Evolutionary conservation across 176 grass and related monocot genomes (phyloP), one percentile per base, ranked within the genome.

Genomic region (Cymbopogon citratus): DNA sequence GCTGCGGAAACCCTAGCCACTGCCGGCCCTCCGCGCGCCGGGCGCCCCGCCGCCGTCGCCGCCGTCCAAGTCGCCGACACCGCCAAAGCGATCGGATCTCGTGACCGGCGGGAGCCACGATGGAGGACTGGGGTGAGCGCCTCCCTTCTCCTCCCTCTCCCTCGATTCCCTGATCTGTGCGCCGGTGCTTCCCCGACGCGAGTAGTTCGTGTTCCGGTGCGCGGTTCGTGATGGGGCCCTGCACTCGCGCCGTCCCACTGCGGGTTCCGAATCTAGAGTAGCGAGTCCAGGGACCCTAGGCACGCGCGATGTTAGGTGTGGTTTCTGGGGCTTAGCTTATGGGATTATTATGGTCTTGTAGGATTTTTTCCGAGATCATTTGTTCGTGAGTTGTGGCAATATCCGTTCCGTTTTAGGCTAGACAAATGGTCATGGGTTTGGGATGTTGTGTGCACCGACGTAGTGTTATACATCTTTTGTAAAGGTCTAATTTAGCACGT

Each of bases 51-150:
- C 65, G 5, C 33, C 16, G 39, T 7, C 78, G 19, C 5, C 46
- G 41, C 12, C 13, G 12, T 45, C 14, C 6, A 16, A n/a, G 1
- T 36, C 38, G 12, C 25, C 52, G 29, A 1, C 48, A 7, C 74
- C 33, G 21, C 23, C 56, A 21, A 46, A 49, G 62, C 63, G 51
- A 64, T 56, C 77, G 60, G 71, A 81, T 89, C 87, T 85, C 5
- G 71, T 71, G 33, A 62, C 71, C 70, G 21, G 31, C 70, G 24
- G n/a, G 9, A 36, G 1, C 62, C 61, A 3, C 62, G 33, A 89
- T 89, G 87, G 87, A 89, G 71, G 87, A 89, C 87, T 89, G 87
- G 87, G 87, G 87, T 89, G 52, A 85, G 82, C 77, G 5, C 51
- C 39, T 75, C 66, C 24, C 7, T 39, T 52, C 4, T 5, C 1